A percentile compares a stretch with the other conserved stretches of the same genome.
These are phyloP conservation scores for Lophium mytilinum DNA, from an alignment of 495 filamentous ascomycete species.

Conservation along the genomic window DNA sequence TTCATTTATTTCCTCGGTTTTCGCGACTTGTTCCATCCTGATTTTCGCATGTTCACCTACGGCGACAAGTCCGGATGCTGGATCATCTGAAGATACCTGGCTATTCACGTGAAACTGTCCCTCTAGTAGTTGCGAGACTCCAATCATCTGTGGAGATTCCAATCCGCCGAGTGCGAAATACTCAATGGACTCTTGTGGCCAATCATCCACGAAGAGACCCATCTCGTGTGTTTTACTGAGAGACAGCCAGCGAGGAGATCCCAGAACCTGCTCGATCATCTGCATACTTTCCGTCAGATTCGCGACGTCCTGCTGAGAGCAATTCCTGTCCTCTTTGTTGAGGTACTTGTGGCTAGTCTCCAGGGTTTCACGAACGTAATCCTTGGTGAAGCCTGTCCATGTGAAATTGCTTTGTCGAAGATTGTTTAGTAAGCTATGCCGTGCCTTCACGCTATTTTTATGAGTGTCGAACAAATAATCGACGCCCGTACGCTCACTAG, in stretches of 20 bases:
- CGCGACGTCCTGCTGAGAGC: constrained; percentile 49
- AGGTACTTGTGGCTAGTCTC: constrained; percentile 59
- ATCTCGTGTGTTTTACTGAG: constrained; percentile 67
- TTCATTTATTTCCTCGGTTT: neutral
- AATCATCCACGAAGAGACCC: constrained; percentile 59
- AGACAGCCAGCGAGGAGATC: constrained; percentile 53
- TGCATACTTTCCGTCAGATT: constrained; percentile 54
- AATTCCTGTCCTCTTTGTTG: constrained; percentile 41
- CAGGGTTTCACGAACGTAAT: constrained; percentile 54
- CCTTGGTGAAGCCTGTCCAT: constrained; percentile 65
- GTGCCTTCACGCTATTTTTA: constrained; percentile 52
- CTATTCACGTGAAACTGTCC: constrained; percentile 54
- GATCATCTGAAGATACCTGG: constrained; percentile 41
- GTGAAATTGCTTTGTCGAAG: constrained; percentile 83
- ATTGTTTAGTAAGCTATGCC: constrained; percentile 64
- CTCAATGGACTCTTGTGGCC: constrained; percentile 43
- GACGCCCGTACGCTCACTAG: constrained; percentile 71
- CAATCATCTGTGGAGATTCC: constrained; percentile 33
- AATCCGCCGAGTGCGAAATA: constrained; percentile 56
- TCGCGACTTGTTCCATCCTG: constrained; percentile 12
- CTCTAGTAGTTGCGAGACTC: constrained; percentile 47
- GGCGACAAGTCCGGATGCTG: constrained; percentile 43
- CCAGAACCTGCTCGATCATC: constrained; percentile 51
- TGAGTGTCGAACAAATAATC: constrained; percentile 77
- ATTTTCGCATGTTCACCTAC: constrained; percentile 33